Conservation (phyloP, 805 yeast species). For the Starmerella sirachaensis region DNA sequence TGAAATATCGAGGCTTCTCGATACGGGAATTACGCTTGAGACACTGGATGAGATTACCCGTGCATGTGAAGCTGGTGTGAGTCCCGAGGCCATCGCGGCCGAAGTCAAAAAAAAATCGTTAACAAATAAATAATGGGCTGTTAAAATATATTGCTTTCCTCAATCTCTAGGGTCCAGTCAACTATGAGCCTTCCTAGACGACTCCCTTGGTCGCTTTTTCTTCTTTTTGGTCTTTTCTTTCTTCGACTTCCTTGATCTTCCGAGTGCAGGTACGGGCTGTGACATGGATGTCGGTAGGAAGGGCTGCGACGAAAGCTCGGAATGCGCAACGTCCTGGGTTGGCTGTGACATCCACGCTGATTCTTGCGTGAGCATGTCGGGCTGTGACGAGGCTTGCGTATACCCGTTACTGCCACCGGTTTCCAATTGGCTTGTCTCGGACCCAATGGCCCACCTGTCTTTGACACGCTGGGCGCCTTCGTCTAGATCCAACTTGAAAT, state of each 20-base stretch:
- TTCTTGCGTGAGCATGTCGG: too few relatives aligned
- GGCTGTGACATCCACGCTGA: too few relatives aligned
- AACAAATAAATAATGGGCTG: background rate
- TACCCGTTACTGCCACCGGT: too few relatives aligned
- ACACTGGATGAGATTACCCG: conserved; percentile 22
- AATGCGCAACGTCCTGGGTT: too few relatives aligned
- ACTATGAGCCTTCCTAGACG: conserved; percentile 4
- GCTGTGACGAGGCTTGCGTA: too few relatives aligned
- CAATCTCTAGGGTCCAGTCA: too few relatives aligned
- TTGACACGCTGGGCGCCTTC: too few relatives aligned
- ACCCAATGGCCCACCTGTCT: too few relatives aligned
- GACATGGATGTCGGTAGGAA: conserved; percentile 11
- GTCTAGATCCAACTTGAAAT: too few relatives aligned
- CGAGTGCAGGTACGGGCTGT: conserved; percentile 15
- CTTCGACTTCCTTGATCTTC: background rate
- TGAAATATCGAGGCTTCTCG: conserved; percentile 27
- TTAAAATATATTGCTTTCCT: background rate
- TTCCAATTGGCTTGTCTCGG: too few relatives aligned
- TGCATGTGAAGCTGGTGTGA: conserved; percentile 27
- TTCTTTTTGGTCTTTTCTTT: conserved; percentile 5
- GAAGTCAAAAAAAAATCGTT: background rate
- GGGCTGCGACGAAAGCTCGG: conserved; percentile 1
- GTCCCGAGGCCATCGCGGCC: conserved; percentile 25
- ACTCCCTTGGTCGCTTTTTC: conserved; percentile 8
- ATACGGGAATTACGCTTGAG: conserved; percentile 23